These are phyloP conservation scores for Scheffersomyces illinoinensis DNA, from an alignment of 1,139 yeast species.

Conservation along the genomic window DNA sequence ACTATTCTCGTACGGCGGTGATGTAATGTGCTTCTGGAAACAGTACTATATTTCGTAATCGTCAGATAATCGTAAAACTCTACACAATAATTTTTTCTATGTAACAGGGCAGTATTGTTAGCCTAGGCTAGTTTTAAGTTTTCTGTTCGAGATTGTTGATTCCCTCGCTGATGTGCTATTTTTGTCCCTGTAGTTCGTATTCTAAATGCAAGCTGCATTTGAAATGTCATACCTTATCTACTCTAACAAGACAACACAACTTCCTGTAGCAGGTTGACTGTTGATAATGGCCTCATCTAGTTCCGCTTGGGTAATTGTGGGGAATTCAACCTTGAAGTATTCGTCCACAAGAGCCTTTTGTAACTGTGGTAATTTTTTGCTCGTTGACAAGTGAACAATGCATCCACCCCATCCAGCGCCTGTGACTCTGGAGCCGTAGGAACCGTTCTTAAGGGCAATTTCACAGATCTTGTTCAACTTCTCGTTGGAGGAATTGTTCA, in stretches of 20 bases:
- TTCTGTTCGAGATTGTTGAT: background rate
- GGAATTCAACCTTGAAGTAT: slow-evolving; percentile 53
- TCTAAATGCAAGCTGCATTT: background rate
- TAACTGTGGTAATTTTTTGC: slow-evolving; percentile 45
- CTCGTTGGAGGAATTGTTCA: slow-evolving; percentile 57
- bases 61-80: background rate
- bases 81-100: background rate
- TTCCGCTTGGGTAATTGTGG: slow-evolving; percentile 43
- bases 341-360: slow-evolving; percentile 47
- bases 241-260: slow-evolving; percentile 36
- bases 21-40: background rate
- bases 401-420: slow-evolving; percentile 89
- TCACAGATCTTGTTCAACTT: slow-evolving; percentile 54
- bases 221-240: background rate
- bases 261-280: slow-evolving; percentile 61
- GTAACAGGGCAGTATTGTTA: background rate
- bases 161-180: background rate
- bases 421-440: slow-evolving; percentile 68
- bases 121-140: background rate
- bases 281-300: slow-evolving; percentile 56
- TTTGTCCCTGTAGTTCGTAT: background rate
- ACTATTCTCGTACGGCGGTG: background rate
- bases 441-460: slow-evolving; percentile 57
- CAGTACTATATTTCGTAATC: background rate
- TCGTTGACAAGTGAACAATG: slow-evolving; percentile 61